Conservation (phyloP, 2,329 filamentous ascomycete species). For the Fusarium lyarnte region DNA sequence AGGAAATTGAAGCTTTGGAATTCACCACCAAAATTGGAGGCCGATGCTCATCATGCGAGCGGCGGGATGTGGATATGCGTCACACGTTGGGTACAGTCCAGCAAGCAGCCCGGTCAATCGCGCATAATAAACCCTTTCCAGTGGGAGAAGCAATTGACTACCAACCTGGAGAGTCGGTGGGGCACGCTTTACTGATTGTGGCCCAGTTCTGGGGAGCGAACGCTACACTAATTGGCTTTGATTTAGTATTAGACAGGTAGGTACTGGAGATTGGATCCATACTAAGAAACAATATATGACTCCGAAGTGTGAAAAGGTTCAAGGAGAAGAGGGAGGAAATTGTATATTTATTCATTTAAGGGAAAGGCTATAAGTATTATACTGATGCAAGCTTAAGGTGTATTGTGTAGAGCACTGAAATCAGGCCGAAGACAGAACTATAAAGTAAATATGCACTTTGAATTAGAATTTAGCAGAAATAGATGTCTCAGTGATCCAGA, state of each 20-base stretch:
- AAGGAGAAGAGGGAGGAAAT: background rate
- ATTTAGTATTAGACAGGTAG: background rate
- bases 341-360: too few relatives aligned
- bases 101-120: conserved; percentile 9
- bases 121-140: conserved; percentile 11
- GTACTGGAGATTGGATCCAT: background rate
- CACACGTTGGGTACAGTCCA: conserved; percentile 15
- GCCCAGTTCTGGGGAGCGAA: background rate
- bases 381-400: background rate
- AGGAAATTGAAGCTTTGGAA: conserved; percentile 18
- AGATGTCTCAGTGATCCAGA: background rate
- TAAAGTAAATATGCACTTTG: background rate
- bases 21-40: conserved; percentile 23
- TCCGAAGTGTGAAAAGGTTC: background rate
- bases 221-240: conserved; percentile 1
- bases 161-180: background rate
- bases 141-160: background rate
- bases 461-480: background rate
- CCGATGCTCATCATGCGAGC: conserved; percentile 27
- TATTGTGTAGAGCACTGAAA: background rate
- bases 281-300: background rate
- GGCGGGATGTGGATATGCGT: conserved; percentile 21
- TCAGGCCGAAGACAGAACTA: background rate
- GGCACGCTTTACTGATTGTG: background rate
- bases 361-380: background rate